phyloP scores from a whole-genome alignment of 768 basidiomycete genomes.

The Leccinellum albellum region DNA sequence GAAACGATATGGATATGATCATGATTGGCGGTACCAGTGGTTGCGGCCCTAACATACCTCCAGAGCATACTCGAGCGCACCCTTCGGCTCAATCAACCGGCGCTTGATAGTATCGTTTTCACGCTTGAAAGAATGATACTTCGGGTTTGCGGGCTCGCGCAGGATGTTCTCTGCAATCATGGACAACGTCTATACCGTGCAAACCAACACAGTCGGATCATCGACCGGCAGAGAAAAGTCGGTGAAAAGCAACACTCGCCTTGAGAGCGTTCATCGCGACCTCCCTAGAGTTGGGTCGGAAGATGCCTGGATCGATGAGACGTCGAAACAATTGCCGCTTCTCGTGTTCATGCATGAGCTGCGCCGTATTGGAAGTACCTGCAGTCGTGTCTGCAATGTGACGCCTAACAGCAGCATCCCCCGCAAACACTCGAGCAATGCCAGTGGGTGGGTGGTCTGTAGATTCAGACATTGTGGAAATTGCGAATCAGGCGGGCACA shows the following conservation, averaged over 20 bases:
- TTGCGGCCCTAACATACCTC: conserved; percentile 44
- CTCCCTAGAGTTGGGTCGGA: conserved; percentile 63
- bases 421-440: conserved; percentile 22
- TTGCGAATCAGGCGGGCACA: background rate
- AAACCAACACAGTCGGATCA: background rate
- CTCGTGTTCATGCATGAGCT: conserved; percentile 50
- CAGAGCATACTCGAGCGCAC: conserved; percentile 76
- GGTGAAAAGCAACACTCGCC: conserved; percentile 33
- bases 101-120: conserved; percentile 69
- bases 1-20: background rate
- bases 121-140: conserved; percentile 71
- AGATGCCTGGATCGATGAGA: conserved; percentile 75
- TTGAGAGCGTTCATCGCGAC: conserved; percentile 60
- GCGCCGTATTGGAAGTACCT: conserved; percentile 3
- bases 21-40: background rate
- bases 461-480: conserved; percentile 9
- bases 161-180: conserved; percentile 72
- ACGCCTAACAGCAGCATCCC: background rate
- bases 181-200: conserved; percentile 45
- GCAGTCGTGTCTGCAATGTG: conserved; percentile 28
- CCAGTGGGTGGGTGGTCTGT: conserved; percentile 5
- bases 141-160: conserved; percentile 66
- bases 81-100: conserved; percentile 62
- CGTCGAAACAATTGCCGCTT: conserved; percentile 69
- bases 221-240: background rate